Conservation (phyloP, 495 filamentous ascomycete genomes). For the Penicillium cinerascens region DNA sequence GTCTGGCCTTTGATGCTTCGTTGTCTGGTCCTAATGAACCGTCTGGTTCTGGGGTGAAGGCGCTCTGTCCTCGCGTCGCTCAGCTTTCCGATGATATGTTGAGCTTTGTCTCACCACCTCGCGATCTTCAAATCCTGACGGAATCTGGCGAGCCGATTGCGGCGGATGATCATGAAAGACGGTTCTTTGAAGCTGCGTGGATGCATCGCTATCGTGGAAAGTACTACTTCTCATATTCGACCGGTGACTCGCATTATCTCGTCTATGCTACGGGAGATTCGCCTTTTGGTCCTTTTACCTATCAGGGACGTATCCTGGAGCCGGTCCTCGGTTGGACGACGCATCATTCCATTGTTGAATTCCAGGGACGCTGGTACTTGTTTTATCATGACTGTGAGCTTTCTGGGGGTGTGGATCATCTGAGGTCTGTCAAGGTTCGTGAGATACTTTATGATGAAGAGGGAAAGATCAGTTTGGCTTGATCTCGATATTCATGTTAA, state of each 20-base stretch:
- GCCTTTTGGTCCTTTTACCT: conserved; percentile 67
- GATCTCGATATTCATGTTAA: background rate
- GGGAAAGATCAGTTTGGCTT: conserved; percentile 50
- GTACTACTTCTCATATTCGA: conserved; percentile 77
- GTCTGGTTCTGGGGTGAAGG: conserved; percentile 39
- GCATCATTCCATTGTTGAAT: conserved; percentile 74
- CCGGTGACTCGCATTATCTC: conserved; percentile 70
- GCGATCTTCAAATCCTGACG: conserved; percentile 53
- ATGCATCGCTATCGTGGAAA: conserved; percentile 61
- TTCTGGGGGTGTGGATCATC: conserved; percentile 58
- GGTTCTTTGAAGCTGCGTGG: conserved; percentile 80
- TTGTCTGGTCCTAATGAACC: conserved; percentile 53
- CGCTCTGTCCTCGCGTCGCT: conserved; percentile 60
- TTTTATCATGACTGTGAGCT: conserved; percentile 72
- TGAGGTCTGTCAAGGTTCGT: conserved; percentile 65
- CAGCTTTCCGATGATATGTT: conserved; percentile 60
- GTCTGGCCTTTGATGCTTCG: conserved; percentile 42
- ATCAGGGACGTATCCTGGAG: conserved; percentile 65
- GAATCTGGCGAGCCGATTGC: conserved; percentile 53
- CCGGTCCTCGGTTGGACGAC: conserved; percentile 77
- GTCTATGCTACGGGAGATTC: conserved; percentile 58
- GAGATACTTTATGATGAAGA: conserved; percentile 67
- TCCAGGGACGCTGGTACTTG: conserved; percentile 63
- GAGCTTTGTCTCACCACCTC: conserved; percentile 45
- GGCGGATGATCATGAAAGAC: conserved; percentile 64